Evolutionary conservation across 108 stramenopile genomes (phyloP).

Genomic region (Skeletonema costatum): DNA sequence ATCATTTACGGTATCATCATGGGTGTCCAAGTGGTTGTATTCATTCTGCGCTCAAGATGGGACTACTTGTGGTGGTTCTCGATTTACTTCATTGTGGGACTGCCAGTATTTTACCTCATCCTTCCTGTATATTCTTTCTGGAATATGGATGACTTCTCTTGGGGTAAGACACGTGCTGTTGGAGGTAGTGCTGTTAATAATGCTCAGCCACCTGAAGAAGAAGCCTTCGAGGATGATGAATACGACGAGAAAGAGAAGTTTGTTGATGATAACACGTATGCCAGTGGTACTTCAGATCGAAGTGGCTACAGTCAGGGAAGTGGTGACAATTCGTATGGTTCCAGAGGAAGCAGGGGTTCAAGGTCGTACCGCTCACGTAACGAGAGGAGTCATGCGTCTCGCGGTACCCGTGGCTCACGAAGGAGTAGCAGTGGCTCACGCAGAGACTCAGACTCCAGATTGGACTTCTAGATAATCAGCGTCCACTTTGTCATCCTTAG

Average conservation of each 20-base stretch:
- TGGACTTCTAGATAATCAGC: neutral
- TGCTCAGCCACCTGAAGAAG: neutral
- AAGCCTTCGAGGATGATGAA: too few species aligned
- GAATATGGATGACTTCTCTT: constrained; percentile 70
- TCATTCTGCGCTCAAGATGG: constrained; percentile 53
- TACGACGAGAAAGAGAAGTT: neutral
- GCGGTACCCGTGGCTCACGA: neutral
- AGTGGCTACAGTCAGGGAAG: constrained; percentile 1
- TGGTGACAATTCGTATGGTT: neutral
- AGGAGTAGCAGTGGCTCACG: neutral
- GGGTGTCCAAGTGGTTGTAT: constrained; percentile 54
- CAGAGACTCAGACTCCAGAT: neutral
- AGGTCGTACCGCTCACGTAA: neutral
- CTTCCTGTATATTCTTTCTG: constrained; percentile 61
- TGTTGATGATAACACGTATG: constrained; percentile 2
- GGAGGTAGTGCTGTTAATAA: constrained; percentile 42
- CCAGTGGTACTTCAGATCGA: neutral
- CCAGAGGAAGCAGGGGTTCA: neutral
- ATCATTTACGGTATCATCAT: constrained; percentile 52
- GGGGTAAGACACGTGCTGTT: constrained; percentile 63
- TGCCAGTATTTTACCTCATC: constrained; percentile 63
- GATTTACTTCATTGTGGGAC: constrained; percentile 45
- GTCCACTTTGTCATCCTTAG: neutral
- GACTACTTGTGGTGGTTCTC: constrained; percentile 54
- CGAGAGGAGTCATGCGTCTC: neutral